These are phyloP conservation scores for Crotalaria pallida DNA, from an alignment of 306 rosid species.

Conservation along the genomic window DNA sequence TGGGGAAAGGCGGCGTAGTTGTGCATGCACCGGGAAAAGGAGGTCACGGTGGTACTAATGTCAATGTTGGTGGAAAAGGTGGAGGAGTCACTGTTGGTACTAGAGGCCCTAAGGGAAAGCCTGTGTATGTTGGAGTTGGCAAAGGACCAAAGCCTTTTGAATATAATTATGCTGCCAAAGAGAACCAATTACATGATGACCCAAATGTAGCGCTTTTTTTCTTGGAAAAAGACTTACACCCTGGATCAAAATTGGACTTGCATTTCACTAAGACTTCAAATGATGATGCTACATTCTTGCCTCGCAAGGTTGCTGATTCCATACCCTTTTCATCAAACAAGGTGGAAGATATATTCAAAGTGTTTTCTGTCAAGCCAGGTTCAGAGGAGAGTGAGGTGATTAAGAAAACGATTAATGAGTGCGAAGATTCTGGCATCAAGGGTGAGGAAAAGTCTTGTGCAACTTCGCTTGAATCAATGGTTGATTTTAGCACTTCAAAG, in stretches of 20 bases:
- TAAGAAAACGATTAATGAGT: conserved; percentile 45
- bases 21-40: neutral
- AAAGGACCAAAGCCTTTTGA: neutral
- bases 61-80: conserved; percentile 43
- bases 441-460: conserved; percentile 82
- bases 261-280: conserved; percentile 41
- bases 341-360: conserved; percentile 26
- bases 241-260: conserved; percentile 36
- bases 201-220: conserved; percentile 63
- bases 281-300: conserved; percentile 29
- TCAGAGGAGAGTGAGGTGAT: conserved; percentile 43
- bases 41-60: conserved; percentile 28
- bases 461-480: conserved; percentile 82
- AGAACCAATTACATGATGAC: conserved; percentile 50
- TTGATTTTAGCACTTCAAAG: conserved; percentile 63
- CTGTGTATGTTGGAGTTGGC: conserved; percentile 38
- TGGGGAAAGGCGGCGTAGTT: conserved; percentile 28
- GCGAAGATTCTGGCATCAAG: conserved; percentile 33
- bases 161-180: conserved; percentile 27
- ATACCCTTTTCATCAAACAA: conserved; percentile 66
- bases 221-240: conserved; percentile 50
- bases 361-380: conserved; percentile 34
- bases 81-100: conserved; percentile 56
- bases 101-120: conserved; percentile 50
- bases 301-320: conserved; percentile 38